Evolutionary conservation across 768 basidiomycete genomes (phyloP), one percentile per base, ranked within the genome.

Genomic region (Suillus cothurnatus): DNA sequence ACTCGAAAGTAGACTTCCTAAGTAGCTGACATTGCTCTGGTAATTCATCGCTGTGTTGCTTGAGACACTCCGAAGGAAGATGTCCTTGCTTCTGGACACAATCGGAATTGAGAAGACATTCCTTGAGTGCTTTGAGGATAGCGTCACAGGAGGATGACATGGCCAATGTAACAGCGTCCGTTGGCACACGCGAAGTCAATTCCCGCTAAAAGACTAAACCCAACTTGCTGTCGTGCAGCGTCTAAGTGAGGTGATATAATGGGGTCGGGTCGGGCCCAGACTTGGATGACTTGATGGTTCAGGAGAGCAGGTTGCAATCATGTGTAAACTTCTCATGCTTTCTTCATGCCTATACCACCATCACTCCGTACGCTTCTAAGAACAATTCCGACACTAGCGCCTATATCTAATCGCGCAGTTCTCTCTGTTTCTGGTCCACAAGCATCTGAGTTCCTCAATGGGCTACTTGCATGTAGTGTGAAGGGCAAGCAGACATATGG

Each of bases 11-110:
- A 14, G 93, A 92, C 76, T 87, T 88, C 61, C 95, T 84, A 62
- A 97, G 79, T 32, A 87, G 84, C 73, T 87, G 86, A 74, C 95
- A 97, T 70, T 90, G 84, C 69, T 91, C 88, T 2, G 95, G 94
- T 31, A 97, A 82, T 67, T 94, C 90, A 62, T 88, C 80, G 28
- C 77, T 79, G 76, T 95, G 92, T 32, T 92, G 73, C 70, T 84
- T 87, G 57, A 97, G 83, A 77, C 95, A 97, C 38, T 93, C 91
- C 0, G 93, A 94, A 8, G 95, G 95, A n/a, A 92, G 81, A 62
- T 81, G 78, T 3, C 89, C 87, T 38, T 94, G 81, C 73, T 92
- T 92, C 28, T 91, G 75, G 58, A 97, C 95, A 73, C 95, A 97
- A 72, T 96, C 93, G 0, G 94, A 93, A 71, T 85, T 86, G 72